Percentiles rank a stretch among this genome's conserved stretches.
Evolutionary conservation across 441 rosid species (phyloP).

Genomic region (Arabidopsis lyrata): DNA sequence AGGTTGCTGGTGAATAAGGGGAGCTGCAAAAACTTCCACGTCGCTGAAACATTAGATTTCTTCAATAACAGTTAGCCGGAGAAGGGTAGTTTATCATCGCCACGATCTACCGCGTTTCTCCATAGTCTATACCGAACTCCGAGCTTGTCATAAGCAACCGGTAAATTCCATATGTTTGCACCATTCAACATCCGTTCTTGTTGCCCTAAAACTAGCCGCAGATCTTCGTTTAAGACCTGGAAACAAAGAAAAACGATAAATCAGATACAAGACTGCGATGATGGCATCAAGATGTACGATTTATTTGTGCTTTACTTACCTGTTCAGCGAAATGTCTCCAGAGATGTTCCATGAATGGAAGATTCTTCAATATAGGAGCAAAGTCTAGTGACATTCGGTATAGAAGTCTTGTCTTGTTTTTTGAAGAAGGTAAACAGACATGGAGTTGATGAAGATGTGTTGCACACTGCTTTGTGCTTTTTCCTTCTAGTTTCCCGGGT

Average conservation of each 20-base stretch:
- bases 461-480: constrained; percentile 68
- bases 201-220: constrained; percentile 83
- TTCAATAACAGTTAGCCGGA: constrained; percentile 43
- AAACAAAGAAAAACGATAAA: not conserved
- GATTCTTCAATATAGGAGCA: constrained; percentile 78
- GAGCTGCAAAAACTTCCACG: constrained; percentile 36
- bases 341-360: constrained; percentile 84
- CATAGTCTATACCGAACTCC: constrained; percentile 93
- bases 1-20: constrained; percentile 8
- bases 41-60: constrained; percentile 40
- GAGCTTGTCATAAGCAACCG: constrained; percentile 86
- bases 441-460: constrained; percentile 98
- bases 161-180: constrained; percentile 87
- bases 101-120: constrained; percentile 80
- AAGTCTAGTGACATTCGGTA: constrained; percentile 96
- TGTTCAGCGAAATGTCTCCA: constrained; percentile 97
- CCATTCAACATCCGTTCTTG: constrained; percentile 91
- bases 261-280: not conserved
- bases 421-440: constrained; percentile 88
- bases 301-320: constrained; percentile 49
- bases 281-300: constrained; percentile 1
- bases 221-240: constrained; percentile 93
- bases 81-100: constrained; percentile 73
- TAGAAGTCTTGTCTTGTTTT: constrained; percentile 75
- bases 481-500: constrained; percentile 94